Conservation (phyloP, 1,284 basidiomycete species). For the Melampsora larici-populina region DNA sequence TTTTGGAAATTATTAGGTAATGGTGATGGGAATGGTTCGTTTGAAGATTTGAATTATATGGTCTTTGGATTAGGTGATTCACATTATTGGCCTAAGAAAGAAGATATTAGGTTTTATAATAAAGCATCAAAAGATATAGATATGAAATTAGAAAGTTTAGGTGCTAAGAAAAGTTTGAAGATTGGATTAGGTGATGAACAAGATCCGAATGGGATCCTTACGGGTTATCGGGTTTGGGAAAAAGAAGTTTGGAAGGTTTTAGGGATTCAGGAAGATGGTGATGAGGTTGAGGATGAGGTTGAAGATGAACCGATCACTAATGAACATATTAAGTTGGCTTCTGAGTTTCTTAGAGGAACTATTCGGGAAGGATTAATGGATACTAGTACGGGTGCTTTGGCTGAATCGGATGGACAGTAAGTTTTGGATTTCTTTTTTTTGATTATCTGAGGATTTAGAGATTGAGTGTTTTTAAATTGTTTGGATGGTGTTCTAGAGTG, state of each 20-base stretch:
- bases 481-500: no score
- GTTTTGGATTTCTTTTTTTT: no score
- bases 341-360: conserved; percentile 88
- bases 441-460: no score
- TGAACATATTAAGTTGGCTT: conserved; percentile 99
- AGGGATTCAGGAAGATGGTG: conserved; percentile 82
- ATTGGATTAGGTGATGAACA: conserved; percentile 94
- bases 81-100: conserved; percentile 97
- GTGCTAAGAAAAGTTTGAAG: conserved; percentile 66
- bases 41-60: conserved; percentile 65
- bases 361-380: conserved; percentile 86
- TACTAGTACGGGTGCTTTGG: conserved; percentile 79
- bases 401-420: conserved; percentile 83
- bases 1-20: conserved; percentile 80
- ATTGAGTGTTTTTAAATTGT: no score
- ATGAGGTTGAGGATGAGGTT: conserved; percentile 58
- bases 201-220: conserved; percentile 92
- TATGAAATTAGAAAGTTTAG: conserved; percentile 69
- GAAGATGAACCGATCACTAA: conserved; percentile 97
- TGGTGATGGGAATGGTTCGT: conserved; percentile 58
- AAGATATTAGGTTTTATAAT: conserved; percentile 97
- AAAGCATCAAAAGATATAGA: conserved; percentile 91
- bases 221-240: conserved; percentile 95
- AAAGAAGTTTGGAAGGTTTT: conserved; percentile 87
- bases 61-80: conserved; percentile 97